A percentile compares a stretch with the other conserved stretches of the same genome.
These are phyloP conservation scores for Zopfia rhizophila DNA, from an alignment of 2,329 filamentous ascomycete species.

Conservation along the genomic window DNA sequence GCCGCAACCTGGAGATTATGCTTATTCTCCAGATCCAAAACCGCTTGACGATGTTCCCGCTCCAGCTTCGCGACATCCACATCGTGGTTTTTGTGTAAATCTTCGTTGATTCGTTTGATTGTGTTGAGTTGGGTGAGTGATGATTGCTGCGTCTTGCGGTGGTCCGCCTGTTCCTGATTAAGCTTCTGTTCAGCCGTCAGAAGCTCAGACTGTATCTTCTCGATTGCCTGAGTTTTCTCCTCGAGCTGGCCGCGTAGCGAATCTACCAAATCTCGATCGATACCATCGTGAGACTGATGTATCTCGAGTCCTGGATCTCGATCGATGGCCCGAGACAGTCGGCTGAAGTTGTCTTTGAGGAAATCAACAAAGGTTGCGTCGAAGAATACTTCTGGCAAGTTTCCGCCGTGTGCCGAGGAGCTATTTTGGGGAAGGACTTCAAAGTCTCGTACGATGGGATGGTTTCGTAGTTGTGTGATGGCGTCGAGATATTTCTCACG, in stretches of 20 bases:
- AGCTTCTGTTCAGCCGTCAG: constrained; percentile 66
- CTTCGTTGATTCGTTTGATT: constrained; percentile 75
- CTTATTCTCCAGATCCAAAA: constrained; percentile 59
- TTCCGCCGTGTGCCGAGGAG: constrained; percentile 52
- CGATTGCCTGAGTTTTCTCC: constrained; percentile 72
- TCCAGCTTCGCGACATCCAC: constrained; percentile 68
- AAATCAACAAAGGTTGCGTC: constrained; percentile 90
- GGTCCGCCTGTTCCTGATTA: constrained; percentile 78
- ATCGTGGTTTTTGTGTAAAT: constrained; percentile 75
- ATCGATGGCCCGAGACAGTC: constrained; percentile 85
- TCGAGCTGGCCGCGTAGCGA: constrained; percentile 80
- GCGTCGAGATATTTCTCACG: constrained; percentile 89
- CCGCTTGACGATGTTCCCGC: constrained; percentile 43
- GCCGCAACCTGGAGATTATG: constrained; percentile 55
- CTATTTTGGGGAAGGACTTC: constrained; percentile 81
- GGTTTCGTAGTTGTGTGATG: constrained; percentile 78
- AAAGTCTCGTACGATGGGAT: constrained; percentile 85
- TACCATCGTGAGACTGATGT: constrained; percentile 84
- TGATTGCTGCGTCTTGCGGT: constrained; percentile 69
- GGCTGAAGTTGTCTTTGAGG: constrained; percentile 94
- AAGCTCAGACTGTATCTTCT: constrained; percentile 66
- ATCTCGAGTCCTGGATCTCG: constrained; percentile 90
- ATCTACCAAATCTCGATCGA: constrained; percentile 94
- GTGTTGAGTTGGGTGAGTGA: constrained; percentile 58
- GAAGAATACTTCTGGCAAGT: constrained; percentile 83